Percentiles rank a stretch among this genome's conserved stretches.
phyloP scores from a whole-genome alignment of 2,329 filamentous ascomycete species.

The Scortechinia acanthostroma region DNA sequence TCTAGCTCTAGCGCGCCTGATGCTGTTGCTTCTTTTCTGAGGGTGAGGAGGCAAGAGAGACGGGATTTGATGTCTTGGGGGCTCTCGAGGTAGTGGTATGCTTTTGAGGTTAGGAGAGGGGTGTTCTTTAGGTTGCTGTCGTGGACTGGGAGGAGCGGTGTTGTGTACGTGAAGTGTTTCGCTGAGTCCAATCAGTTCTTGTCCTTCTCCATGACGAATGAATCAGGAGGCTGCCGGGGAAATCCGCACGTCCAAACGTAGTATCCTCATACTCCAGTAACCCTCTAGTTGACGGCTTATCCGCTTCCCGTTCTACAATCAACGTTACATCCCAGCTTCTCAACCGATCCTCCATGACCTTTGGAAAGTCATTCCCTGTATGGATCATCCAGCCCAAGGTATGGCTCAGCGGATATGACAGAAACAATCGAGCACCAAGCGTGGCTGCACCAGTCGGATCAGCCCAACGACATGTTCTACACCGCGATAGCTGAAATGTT shows the following conservation, averaged over 20 bases:
- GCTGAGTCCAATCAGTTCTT: background rate
- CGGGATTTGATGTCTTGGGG: background rate
- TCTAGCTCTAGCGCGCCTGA: too few relatives aligned
- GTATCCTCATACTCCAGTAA: constrained; percentile 1
- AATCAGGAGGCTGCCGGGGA: background rate
- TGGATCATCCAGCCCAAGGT: background rate
- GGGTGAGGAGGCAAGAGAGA: background rate
- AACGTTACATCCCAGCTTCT: background rate
- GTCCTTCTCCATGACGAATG: background rate
- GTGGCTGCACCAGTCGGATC: background rate
- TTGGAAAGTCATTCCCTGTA: background rate
- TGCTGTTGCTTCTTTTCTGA: background rate
- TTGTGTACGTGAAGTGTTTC: background rate
- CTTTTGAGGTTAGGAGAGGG: background rate
- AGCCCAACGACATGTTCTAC: background rate
- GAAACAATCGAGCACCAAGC: background rate
- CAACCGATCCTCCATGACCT: background rate
- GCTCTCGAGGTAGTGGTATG: background rate
- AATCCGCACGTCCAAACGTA: background rate
- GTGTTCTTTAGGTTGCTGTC: background rate
- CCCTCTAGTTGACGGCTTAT: background rate
- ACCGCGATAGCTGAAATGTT: too few relatives aligned
- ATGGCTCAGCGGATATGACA: background rate
- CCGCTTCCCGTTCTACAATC: background rate
- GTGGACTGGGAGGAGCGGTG: background rate